Base-by-base conservation (phyloP, 371 early-diverging fungal genomes). In the Circinella minor region DNA sequence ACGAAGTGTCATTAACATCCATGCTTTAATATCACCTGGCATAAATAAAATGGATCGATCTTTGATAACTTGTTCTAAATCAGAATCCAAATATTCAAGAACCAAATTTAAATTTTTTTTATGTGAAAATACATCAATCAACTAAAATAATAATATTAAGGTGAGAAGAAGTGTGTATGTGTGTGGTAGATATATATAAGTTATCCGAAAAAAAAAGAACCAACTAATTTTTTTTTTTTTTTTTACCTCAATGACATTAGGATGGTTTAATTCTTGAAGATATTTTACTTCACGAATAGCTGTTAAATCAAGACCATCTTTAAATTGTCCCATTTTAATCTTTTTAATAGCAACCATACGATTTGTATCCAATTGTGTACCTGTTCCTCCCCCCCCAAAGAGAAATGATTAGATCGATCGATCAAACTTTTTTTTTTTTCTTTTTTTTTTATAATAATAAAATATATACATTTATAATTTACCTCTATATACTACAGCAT, bases 221-320 rank as follows among this genome's bases (percentile, higher is more conserved):
- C n/a, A n/a, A n/a, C n/a, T n/a, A n/a, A n/a, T n/a, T n/a, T n/a
- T n/a, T n/a, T 7, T 18, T 4, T 7, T 11, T 18, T 57, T 18
- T 46, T 64, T 67, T 79, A 92, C 91, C 80, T 96, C 94, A 46
- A 98, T 90, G 36, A 98, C 87, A 73, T 98, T 98, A 1, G 95
- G 93, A 82, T 99, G 98, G 64, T 81, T 80, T 51, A 99, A 83
- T 77, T 97, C 97, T 78, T 97, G 95, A 43, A 99, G 86, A 20
- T 91, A 91, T 75, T 98, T 99, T 71, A 99, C 95, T 86, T 99
- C 99, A 59, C 99, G 89, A 57, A 99, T 93, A 0, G 99, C 97
- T 36, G 97, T 95, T 76, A 98, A 83, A 74, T 99, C 99, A 63
- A 98, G 86, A 0, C 94, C 93, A 78, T 93, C 93, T 79, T 91